Base-by-base conservation (phyloP, 148 eudicot genomes). In the Cornus controversa region DNA sequence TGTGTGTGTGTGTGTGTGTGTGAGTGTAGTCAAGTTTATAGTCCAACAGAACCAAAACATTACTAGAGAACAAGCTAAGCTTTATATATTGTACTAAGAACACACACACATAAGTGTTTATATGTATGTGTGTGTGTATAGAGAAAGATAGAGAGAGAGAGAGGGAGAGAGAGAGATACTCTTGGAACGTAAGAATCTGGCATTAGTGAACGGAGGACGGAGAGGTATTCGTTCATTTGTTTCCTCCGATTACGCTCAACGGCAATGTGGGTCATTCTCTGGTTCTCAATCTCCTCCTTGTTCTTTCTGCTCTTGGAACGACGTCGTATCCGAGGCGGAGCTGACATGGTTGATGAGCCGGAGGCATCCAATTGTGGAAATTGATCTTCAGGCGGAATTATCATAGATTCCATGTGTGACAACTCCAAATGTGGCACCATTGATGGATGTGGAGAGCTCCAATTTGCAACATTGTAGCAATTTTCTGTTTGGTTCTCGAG, bases 261-360 rank as follows among this genome's bases (percentile, higher is more conserved):
- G 0, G 89, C 86, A 82, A 91, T 91, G 87, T 91, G 95, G 73
- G 92, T 87, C 90, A 89, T 91, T 81, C 95, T 87, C 77, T 91
- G 95, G 54, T 75, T 86, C 86, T 91, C 93, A 6, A 91, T 69
- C 28, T 91, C 92, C 63, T 86, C 90, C 60, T 69, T 74, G 64
- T 86, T 91, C 90, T 89, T 91, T 71, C 66, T 82, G 26, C 75
- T 77, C 58, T 78, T 80, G 0, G 64, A 60, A 22, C 64, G 64
- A 22, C 64, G 64, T 60, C 25, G 64, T 5, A 18, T 20, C 24
- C 20, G 22, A 7, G 64, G 2, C 22, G 6, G 64, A 14, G 64
- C 20, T 18, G 64, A 22, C 64, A 60, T 22, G 23, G 8, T 60
- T 60, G 64, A 0, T 60, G 64, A 40, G 45, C 8, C 45, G 6